Evolutionary conservation across 164 flowering plant genomes (phyloP), one percentile per base, ranked within the genome.

Genomic region (Stephania yunnanensis): DNA sequence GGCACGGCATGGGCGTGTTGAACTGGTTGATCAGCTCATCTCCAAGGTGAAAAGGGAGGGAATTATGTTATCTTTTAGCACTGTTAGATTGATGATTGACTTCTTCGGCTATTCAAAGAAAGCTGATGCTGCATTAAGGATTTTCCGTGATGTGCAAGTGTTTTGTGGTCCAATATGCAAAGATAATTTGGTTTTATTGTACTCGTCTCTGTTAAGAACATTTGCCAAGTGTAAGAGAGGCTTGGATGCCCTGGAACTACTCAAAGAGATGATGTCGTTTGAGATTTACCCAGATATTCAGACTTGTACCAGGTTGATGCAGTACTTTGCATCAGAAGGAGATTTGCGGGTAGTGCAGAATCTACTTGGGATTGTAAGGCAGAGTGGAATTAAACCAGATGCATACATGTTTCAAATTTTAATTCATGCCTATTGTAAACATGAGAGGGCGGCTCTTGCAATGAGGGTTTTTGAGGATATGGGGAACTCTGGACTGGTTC

Each of bases 241-340:
- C 79, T 72, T 81, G 31, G 91, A 87, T 36, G 85, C 87, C 29
- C 70, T 92, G 74, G 86, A 85, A 69, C 75, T 86, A 55, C 89
- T 95, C 48, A 91, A 93, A 15, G 91, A 92, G 84, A 93, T 92
- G 97, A 79, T 92, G 15, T 69, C 82, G 46, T 66, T 75, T 42
- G 95, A 88, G 31, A 75, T 87, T 72, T 52, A 70, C 71, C 98
- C 99, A 6, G 97, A 93, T 82, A 74, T 87, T 68, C 98, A 90
- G 82, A 93, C 96, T 17, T 92, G 81, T 86, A 84, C 88, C 19
- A 97, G 97, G 17, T 79, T 93, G 86, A 89, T 95, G 88, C 88
- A 93, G 84, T 80, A 91, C 78, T 93, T 91, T 86, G 97, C 97
- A 45, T 74, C 78, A 12, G 84, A 85, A 76, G 97, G 91, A 66